Evolutionary conservation across 345 rosid species (phyloP), one percentile per base, ranked within the genome.

Genomic region (Eucalyptus leucophloia): DNA sequence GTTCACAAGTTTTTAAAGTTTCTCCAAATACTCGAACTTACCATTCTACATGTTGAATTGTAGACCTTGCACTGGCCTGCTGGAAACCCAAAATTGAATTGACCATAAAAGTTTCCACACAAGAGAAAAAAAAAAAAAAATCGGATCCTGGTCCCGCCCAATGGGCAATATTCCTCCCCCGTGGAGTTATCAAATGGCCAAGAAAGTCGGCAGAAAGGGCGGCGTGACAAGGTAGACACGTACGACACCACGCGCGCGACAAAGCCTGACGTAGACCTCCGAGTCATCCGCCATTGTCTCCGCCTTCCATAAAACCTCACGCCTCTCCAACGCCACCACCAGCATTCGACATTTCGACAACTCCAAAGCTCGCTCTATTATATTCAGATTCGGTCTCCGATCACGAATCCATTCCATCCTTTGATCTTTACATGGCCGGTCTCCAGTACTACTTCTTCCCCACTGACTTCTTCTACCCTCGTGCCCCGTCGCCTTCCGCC

Each of bases 381-480:
- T 18, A 72, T 69, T 69, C 81, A 37, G 26, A 34, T 34, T 32
- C 44, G 21, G 23, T 34, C 44, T 69, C 81, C 81, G 24, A 34
- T 9, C 23, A 10, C 45, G 12, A 40, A 3, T 77, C 83, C 1
- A 19, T 37, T 37, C 15, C 26, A 21, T 77, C 83, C 47, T 77
- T 44, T 77, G 83, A 77, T 53, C 21, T 21, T 87, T 83, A 86
- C 82, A 88, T 90, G 91, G 91, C 91, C 82, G 91, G 91, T 40
- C 91, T 90, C 58, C 91, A 88, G 34, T 87, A 90, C 86, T 90
- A 87, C 91, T 90, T 83, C 89, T 90, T 90, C 88, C 91, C 91
- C 42, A 90, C 91, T 12, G 91, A 90, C 49, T 90, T 80, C 87
- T 85, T 90, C 91, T 90, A 90, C 88, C 91, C 91, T n/a, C 87